Evolutionary conservation across 345 rosid genomes (phyloP), one percentile per base, ranked within the genome.

Genomic region (Microcos paniculata): DNA sequence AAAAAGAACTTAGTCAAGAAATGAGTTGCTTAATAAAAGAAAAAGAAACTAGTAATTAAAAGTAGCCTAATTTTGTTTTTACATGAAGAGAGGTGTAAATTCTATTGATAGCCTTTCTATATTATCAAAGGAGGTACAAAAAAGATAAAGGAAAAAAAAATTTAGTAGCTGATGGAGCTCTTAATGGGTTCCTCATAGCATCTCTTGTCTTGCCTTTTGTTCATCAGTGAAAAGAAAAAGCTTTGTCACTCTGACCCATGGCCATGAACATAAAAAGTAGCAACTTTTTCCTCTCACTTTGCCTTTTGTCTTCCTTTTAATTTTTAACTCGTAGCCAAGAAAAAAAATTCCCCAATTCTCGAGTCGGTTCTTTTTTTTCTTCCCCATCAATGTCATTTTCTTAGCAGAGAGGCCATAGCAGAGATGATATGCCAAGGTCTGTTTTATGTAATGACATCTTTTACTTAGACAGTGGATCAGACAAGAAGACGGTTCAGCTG

Each of bases 301-400:
- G 65, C 35, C 45, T 33, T 78, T 76, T 53, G 71, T 81, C 65
- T 66, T 72, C 66, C 59, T 48, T 21, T 33, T 77, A 35, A 4
- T 35, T 35, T 35, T 35, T 26, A 57, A 66, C 58, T 66, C 70
- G 71, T 33, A 18, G 70, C 67, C 62, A 35, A 35, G 6, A 35
- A 21, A 26, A 70, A 58, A 61, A 56, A 59, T 24, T 57, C 63
- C 74, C 63, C 74, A 33, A 45, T 26, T 43, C 70, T 63, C 68
- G n/a, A 24, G 8, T 70, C 48, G 9, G 24, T 35, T 15, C 35
- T 61, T 62, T 42, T 48, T 51, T 19, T 21, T 18, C 15, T 42
- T 76, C 69, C 66, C 51, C 74, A 55, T 57, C 67, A 58, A 38
- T 68, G 82, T 77, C 82, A 75, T 73, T 79, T 79, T 79, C 79